A percentile compares a stretch with the other conserved stretches of the same genome.
phyloP scores from a whole-genome alignment of 176 grass and related monocot genomes.

The Lolium multiflorum region DNA sequence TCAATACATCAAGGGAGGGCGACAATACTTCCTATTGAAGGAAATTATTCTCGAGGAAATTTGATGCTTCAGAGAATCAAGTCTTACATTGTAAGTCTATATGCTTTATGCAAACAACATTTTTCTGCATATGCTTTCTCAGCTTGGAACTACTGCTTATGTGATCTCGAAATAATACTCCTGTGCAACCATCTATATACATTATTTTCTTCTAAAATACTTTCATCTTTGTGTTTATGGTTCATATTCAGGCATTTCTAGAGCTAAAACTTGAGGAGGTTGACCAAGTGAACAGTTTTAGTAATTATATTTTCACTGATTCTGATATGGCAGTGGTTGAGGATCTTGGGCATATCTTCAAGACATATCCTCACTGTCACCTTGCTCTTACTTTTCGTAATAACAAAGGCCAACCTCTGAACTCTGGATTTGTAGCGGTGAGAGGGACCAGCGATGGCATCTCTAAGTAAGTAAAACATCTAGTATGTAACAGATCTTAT shows the following conservation, averaged over 20 bases:
- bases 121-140: conserved; percentile 29
- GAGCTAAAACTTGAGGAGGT: conserved; percentile 61
- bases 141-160: neutral
- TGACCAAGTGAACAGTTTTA: conserved; percentile 45
- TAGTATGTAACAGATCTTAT: neutral
- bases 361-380: conserved; percentile 73
- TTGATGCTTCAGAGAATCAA: conserved; percentile 96
- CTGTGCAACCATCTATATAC: conserved; percentile 27
- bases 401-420: conserved; percentile 91
- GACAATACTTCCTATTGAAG: conserved; percentile 62
- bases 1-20: conserved; percentile 55
- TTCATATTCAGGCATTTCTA: conserved; percentile 71
- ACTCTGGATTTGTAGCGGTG: conserved; percentile 94
- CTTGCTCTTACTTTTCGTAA: conserved; percentile 91
- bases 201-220: conserved; percentile 34
- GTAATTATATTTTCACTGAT: conserved; percentile 81
- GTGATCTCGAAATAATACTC: conserved; percentile 27
- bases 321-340: conserved; percentile 81
- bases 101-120: neutral
- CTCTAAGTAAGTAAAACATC: conserved; percentile 53
- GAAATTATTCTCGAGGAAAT: conserved; percentile 86
- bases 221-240: conserved; percentile 33
- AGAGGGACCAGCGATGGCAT: conserved; percentile 77
- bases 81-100: conserved; percentile 88
- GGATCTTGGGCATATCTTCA: conserved; percentile 84